Base-by-base conservation (phyloP, 352 stramenopile genomes). In the Pythium periplocum region DNA sequence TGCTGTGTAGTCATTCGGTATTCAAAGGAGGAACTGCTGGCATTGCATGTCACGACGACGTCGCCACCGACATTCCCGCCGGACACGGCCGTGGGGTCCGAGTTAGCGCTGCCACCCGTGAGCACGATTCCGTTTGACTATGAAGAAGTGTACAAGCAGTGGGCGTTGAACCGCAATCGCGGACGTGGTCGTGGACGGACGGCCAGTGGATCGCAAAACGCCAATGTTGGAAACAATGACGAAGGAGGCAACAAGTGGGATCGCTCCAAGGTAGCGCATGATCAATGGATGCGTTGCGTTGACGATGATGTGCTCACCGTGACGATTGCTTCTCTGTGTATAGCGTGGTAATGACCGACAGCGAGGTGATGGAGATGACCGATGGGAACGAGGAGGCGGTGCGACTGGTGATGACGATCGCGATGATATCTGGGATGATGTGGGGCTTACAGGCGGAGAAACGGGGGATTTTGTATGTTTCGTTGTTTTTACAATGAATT, bases 81-180 rank as follows among this genome's bases (percentile, higher is more conserved):
- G 4, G 84, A 90, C 34, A 87, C 80, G 31, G 53, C 70, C 32
- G 79, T 95, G 9, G 78, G 71, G 12, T 88, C 78, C 5, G 74
- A 84, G 42, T 71, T 86, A 40, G 68, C 66, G 41, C 46, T 95
- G 9, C 82, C 83, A 6, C 84, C 84, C 2, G 82, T 95, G 12
- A 66, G 64, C 47, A 87, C 68, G 31, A 52, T 93, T 36, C 84
- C 84, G 2, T 95, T 95, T 55, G 83, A 95, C 66, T 90, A 90
- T 52, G 78, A 91, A 54, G 84, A 93, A 60, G 83, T 95, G 45
- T 92, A 92, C 63, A 90, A 95, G 55, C 82, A 93, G 61, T 93
- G 82, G 83, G 73, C 78, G 35, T 54, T 87, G 30, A 92, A 90
- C 54, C 80, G 80, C 50, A 93, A 90, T 51, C 83, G 81, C 9